phyloP scores from a whole-genome alignment of 139 green algal genomes.

The Micractinium conductrix region DNA sequence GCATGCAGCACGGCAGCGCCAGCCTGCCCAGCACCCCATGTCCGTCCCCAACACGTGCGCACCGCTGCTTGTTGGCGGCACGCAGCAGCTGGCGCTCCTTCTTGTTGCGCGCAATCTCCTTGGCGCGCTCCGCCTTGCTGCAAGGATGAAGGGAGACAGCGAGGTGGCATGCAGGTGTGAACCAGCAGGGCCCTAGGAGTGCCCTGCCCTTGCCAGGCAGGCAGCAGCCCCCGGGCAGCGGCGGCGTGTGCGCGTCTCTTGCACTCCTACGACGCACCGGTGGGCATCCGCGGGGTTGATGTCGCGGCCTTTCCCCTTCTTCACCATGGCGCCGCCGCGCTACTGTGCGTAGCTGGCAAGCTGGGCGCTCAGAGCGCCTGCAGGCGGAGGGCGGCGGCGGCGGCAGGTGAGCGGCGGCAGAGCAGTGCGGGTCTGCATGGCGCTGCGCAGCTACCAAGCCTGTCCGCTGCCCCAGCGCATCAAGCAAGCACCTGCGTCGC shows the following conservation, averaged over 20 bases:
- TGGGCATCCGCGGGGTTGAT: constrained; percentile 67
- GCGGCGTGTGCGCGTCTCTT: no score
- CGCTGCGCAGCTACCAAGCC: no score
- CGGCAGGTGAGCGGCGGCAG: background rate
- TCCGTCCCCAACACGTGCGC: background rate
- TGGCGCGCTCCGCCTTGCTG: constrained; percentile 78
- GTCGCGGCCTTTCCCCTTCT: constrained; percentile 55
- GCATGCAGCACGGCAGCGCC: background rate
- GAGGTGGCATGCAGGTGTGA: no score
- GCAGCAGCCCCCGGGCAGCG: no score
- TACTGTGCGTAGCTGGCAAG: background rate
- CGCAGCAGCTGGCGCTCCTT: constrained; percentile 85
- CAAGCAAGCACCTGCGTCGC: no score
- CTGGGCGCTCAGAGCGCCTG: no score
- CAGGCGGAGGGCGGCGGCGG: background rate
- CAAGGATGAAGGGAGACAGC: constrained; percentile 9
- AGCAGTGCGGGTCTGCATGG: no score
- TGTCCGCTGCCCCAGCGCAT: no score
- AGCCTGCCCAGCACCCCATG: background rate
- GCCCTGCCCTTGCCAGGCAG: no score
- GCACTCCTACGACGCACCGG: background rate
- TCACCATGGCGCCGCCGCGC: constrained; percentile 49
- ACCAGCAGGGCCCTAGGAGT: no score
- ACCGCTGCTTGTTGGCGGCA: constrained; percentile 56
- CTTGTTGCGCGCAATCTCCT: constrained; percentile 87